These are phyloP conservation scores for Aureobasidium mangrovei DNA, from an alignment of 2,329 filamentous ascomycete genomes.

Conservation along the genomic window DNA sequence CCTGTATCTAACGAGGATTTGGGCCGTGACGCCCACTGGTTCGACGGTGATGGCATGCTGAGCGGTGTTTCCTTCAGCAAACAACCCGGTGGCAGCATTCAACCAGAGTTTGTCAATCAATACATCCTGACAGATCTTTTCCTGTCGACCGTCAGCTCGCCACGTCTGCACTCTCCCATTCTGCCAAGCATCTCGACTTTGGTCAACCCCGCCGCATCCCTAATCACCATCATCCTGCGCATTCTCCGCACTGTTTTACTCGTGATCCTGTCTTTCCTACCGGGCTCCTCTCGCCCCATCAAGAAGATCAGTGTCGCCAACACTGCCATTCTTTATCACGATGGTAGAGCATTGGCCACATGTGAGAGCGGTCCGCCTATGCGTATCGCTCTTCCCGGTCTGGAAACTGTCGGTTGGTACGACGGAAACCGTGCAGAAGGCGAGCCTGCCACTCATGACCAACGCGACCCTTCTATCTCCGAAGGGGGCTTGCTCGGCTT, in stretches of 20 bases:
- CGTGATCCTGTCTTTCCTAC: slow-evolving; percentile 49
- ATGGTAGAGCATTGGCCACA: slow-evolving; percentile 58
- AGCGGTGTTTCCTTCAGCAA: slow-evolving; percentile 54
- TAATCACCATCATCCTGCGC: slow-evolving; percentile 41
- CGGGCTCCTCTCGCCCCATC: slow-evolving; percentile 48
- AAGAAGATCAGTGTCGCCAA: slow-evolving; percentile 65
- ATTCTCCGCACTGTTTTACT: slow-evolving; percentile 51
- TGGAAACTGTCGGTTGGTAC: slow-evolving; percentile 65
- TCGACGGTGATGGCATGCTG: slow-evolving; percentile 68
- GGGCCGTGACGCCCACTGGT: slow-evolving; percentile 60
- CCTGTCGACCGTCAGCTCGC: slow-evolving; percentile 43
- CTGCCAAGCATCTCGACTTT: slow-evolving; percentile 60
- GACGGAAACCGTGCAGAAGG: slow-evolving; percentile 50
- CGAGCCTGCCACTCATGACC: slow-evolving; percentile 31
- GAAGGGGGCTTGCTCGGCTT: slow-evolving; percentile 49
- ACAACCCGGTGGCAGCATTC: slow-evolving; percentile 34
- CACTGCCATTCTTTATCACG: slow-evolving; percentile 57
- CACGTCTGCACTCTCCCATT: slow-evolving; percentile 45
- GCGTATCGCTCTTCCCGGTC: slow-evolving; percentile 51
- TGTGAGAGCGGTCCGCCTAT: slow-evolving; percentile 66
- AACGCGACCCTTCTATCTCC: slow-evolving; percentile 37
- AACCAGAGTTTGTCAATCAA: slow-evolving; percentile 60
- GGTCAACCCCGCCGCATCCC: slow-evolving; percentile 49
- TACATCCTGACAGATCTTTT: slow-evolving; percentile 61
- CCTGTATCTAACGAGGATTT: slow-evolving; percentile 54